Base-by-base conservation (phyloP, 352 stramenopile genomes). In the Globisporangium cylindrosporum region DNA sequence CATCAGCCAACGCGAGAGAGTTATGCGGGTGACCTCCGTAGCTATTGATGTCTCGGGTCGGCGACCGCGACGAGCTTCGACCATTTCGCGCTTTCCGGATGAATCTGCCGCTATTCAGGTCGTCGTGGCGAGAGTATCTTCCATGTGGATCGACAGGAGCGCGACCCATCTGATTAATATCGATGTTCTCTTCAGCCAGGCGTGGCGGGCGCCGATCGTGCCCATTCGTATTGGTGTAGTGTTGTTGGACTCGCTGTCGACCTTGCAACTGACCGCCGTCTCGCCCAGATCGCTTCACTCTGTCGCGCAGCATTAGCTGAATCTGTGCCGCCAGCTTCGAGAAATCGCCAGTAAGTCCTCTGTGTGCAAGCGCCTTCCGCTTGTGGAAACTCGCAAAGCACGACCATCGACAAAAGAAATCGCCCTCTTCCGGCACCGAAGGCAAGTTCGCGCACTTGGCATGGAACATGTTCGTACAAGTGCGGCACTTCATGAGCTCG, bases 391-490 rank as follows among this genome's bases (percentile, higher is more conserved):
- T 66, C 22, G 75, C 69, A 68, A 88, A 93, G 73, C 85, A 93
- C 32, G 72, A 67, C 69, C 85, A 88, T 18, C 76, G 78, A 34
- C 85, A 93, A 60, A 91, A 93, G 29, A 89, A 75, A 48, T 83
- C 80, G n/a, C 75, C 75, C 41, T 89, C 82, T 66, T 93, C 80
- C 0, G 82, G 82, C 9, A 82, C 81, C 32, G 81, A 76, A 43
- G 81, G 80, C 20, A 93, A 62, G 56, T 88, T 91, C 32, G 77
- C 82, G 67, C 85, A 93, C 53, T 79, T 67, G 14, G 81, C 75
- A 68, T 93, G 85, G 73, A 91, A 93, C n/a, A 59, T 49, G 59
- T 69, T 77, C 4, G 46, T 67, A 60, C 85, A 93, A 54, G 64
- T 82, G 43, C 78, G 74, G 67, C 85, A 93, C 63, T 71, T 70